These are phyloP conservation scores for Rhododendron griersonianum DNA, from an alignment of 148 eudicot species.

Conservation along the genomic window DNA sequence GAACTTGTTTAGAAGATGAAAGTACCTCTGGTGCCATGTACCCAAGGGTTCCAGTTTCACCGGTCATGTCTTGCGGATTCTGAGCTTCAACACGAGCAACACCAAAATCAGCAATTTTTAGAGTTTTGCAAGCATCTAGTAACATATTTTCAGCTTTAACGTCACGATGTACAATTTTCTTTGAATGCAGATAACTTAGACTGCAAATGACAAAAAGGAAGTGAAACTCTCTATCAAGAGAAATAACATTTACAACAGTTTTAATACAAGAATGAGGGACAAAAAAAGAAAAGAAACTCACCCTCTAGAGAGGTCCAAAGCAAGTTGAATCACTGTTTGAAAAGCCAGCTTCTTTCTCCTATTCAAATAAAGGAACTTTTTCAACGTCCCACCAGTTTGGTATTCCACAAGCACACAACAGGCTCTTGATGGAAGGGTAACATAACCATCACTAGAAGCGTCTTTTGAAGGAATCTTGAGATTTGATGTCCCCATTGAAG, in stretches of 20 bases:
- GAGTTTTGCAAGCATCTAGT: slow-evolving; percentile 40
- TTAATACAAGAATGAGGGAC: not conserved
- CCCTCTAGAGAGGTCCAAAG: slow-evolving; percentile 89
- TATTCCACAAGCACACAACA: slow-evolving; percentile 92
- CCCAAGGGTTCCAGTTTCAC: slow-evolving; percentile 89
- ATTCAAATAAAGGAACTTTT: slow-evolving; percentile 50
- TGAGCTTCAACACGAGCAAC: slow-evolving; percentile 98
- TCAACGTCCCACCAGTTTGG: slow-evolving; percentile 74
- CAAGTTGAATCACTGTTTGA: slow-evolving; percentile 68
- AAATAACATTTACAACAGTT: not conserved
- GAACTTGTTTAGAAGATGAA: not conserved
- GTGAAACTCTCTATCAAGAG: not conserved
- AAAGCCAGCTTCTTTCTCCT: slow-evolving; percentile 57
- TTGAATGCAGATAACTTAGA: slow-evolving; percentile 74
- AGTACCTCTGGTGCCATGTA: slow-evolving; percentile 98
- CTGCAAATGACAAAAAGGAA: slow-evolving; percentile 20
- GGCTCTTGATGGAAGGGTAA: slow-evolving; percentile 52
- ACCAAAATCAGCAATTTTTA: slow-evolving; percentile 94
- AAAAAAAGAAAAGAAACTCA: slow-evolving; percentile 19
- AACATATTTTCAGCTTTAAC: slow-evolving; percentile 92
- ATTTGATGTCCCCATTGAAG: slow-evolving; percentile 86
- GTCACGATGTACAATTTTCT: slow-evolving; percentile 89
- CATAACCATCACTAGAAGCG: slow-evolving; percentile 24
- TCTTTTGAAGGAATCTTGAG: slow-evolving; percentile 52
- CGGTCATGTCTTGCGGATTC: slow-evolving; percentile 92